Base-by-base conservation (phyloP, 2,329 filamentous ascomycete genomes). In the Colletotrichum chrysophilum region DNA sequence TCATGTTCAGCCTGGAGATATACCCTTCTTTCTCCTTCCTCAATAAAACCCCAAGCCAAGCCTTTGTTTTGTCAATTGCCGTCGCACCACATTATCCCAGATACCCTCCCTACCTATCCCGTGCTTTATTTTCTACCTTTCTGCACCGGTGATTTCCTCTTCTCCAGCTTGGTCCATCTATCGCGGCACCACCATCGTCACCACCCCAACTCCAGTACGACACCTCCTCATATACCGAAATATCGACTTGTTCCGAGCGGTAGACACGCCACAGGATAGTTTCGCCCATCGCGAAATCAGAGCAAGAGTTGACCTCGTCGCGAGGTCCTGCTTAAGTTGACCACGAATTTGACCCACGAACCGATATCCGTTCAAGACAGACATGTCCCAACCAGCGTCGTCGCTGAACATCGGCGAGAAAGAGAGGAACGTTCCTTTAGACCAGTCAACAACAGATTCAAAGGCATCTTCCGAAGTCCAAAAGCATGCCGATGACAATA, bases 371-470 rank as follows among this genome's bases (percentile, higher is more conserved):
- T 55, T 58, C 30, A 52, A 26, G 14, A 34, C 55, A 61, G n/a
- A 30, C 12, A 75, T 75, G 73, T 68, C 73, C 24, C 70, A 48
- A 32, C 56, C 70, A 43, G 64, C 18, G 16, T 52, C 64, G 3
- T 73, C 73, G 48, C 34, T 52, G 13, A 36, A 52, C 21, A 65
- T 61, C 28, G 58, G 48, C 34, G 73, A 73, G 28, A 75, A 75
- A 48, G 70, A 75, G 24, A 64, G 43, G 18, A 66, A 65, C 10
- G n/a, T 52, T 18, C 64, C 56, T 12, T 28, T 69, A 13, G 70
- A 65, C 14, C 64, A 75, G 12, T 66, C 58, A 8, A 64, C 70
- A 9, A 73, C 56, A 30, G 58, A 69, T 13, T 68, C 73, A 28
- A 73, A 73, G 28, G 18, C 38, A 48, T 52, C 48, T 18, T 65